Evolutionary conservation across 306 rosid genomes (phyloP).

Genomic region (barrel medic (Medicago truncatula)): MtrunA17r5.0-ANR NC_053045.1:5475001-5475500

Average conservation of each 20-base stretch:
- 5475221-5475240: neutral
- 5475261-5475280: constrained; percentile 38
- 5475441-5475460: no score
- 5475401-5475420: constrained; percentile 1
- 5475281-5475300: constrained; percentile 18
- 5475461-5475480: no score
- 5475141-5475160: no score
- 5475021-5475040: no score
- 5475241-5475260: constrained; percentile 1
- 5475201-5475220: neutral
- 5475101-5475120: no score
- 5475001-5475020: no score
- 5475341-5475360: constrained; percentile 37
- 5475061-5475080: neutral
- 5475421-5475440: neutral
- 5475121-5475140: no score
- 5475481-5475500: constrained; percentile 31
- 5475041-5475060: neutral
- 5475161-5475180: no score
- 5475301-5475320: neutral
- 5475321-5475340: neutral
- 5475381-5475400: constrained; percentile 30
- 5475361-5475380: constrained; percentile 17
- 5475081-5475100: no score
- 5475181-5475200: constrained; percentile 14